Evolutionary conservation across 176 grass and related monocot species (phyloP).

Genomic region (Poa annua): DNA sequence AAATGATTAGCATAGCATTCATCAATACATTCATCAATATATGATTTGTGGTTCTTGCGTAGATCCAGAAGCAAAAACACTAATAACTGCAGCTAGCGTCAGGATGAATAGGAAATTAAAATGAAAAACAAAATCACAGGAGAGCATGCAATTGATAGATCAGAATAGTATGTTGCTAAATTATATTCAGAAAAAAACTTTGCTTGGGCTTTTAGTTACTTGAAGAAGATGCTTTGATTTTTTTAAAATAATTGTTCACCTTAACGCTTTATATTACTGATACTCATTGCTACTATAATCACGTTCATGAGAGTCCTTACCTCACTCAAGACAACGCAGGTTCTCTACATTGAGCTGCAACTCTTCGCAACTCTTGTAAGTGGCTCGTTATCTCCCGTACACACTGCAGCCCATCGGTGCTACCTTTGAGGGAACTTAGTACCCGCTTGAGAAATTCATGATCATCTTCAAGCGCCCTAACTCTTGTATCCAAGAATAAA

Average conservation of each 20-base stretch:
- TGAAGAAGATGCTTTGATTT: not conserved
- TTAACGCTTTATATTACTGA: not conserved
- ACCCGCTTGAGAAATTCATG: conserved; percentile 58
- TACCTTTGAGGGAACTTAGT: conserved; percentile 49
- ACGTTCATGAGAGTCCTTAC: conserved; percentile 24
- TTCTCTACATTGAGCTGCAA: conserved; percentile 30
- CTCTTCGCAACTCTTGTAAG: conserved; percentile 59
- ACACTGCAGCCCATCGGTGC: conserved; percentile 50
- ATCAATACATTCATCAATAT: too few relatives aligned
- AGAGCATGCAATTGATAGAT: too few relatives aligned
- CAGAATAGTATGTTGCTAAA: not conserved
- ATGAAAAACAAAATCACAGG: not conserved
- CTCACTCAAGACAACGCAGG: conserved; percentile 3
- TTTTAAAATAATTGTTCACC: not conserved
- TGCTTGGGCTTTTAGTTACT: not conserved
- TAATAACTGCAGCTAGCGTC: too few relatives aligned
- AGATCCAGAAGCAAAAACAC: too few relatives aligned
- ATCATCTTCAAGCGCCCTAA: conserved; percentile 62
- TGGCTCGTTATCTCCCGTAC: conserved; percentile 61
- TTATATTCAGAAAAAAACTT: not conserved
- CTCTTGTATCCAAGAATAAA: conserved; percentile 43
- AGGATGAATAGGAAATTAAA: not conserved
- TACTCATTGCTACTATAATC: not conserved
- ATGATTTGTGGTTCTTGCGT: too few relatives aligned
- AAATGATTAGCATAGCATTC: not conserved